Evolutionary conservation across 306 rosid species (phyloP).

Genomic region (Sesbania bispinosa): DNA sequence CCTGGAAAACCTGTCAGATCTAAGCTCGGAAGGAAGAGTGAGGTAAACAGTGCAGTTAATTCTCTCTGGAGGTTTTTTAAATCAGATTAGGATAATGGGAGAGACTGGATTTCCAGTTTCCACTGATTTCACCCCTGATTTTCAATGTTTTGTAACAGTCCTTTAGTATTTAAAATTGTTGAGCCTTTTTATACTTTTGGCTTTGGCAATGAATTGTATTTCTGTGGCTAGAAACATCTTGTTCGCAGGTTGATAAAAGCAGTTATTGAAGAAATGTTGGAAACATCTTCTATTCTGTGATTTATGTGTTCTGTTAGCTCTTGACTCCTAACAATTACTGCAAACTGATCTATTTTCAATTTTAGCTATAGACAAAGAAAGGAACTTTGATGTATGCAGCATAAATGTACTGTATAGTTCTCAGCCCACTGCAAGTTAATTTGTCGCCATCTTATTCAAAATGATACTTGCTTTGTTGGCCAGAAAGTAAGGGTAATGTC

Average conservation of each 20-base stretch:
- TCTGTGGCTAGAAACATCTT: slow-evolving; percentile 3
- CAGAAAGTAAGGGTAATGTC: background rate
- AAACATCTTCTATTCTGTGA: slow-evolving; percentile 12
- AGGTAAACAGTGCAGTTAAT: slow-evolving; percentile 27
- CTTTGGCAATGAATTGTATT: slow-evolving; percentile 29
- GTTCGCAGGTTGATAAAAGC: slow-evolving; percentile 11
- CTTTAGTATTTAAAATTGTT: slow-evolving; percentile 20
- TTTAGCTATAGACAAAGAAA: background rate
- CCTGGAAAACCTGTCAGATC: slow-evolving; percentile 66
- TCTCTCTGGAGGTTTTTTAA: slow-evolving; percentile 28
- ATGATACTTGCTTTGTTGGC: background rate
- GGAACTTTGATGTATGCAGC: background rate
- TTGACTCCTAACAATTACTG: background rate
- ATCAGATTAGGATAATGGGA: slow-evolving; percentile 23
- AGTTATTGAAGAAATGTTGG: slow-evolving; percentile 16
- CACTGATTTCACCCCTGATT: slow-evolving; percentile 13
- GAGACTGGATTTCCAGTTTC: slow-evolving; percentile 27
- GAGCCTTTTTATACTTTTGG: slow-evolving; percentile 14
- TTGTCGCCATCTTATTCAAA: slow-evolving; percentile 1
- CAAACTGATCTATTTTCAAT: background rate
- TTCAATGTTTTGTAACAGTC: slow-evolving; percentile 27
- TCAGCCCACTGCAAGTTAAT: background rate
- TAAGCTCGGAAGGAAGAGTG: slow-evolving; percentile 66
- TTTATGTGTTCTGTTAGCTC: background rate
- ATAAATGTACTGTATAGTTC: background rate